Base-by-base conservation (phyloP, 176 grass and related monocot genomes). In the Eragrostis nindensis region DNA sequence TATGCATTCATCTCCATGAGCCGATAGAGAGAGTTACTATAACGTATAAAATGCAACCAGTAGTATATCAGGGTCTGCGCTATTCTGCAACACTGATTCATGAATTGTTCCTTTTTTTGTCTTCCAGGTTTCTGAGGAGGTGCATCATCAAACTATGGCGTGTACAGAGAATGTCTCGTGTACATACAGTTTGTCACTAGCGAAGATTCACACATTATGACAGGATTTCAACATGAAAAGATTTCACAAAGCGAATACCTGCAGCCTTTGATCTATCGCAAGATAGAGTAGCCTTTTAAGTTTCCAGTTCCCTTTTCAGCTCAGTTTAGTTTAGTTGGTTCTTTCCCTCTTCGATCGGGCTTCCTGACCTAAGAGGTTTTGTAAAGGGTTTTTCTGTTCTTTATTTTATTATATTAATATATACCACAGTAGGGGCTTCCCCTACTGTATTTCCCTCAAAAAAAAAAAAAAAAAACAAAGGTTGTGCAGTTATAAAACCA, bases 201-300 rank as follows among this genome's bases (percentile, higher is more conserved):
- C 73, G 38, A 70, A 75, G 25, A 74, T 26, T 47, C 21, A 89
- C 43, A 40, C 45, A 30, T 48, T 11, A 5, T 49, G 26, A 60
- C 26, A 42, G 13, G 38, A 47, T 75, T 57, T 16, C 8, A 57
- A 18, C 52, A 77, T 65, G 19, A 68, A 69, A 60, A 43, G 1
- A 40, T 9, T 30, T 32, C 18, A 84, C 81, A 75, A 38, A 87
- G 8, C 3, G 7, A 19, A 7, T 32, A 55, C 8, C 26, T 75
- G 80, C 60, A 24, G 4, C 22, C 10, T 52, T 42, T 56, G 32
- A 14, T 70, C 38, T 41, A 82, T 71, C 0, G 14, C 29, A 77
- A 86, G 12, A 60, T n/a, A n/a, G n/a, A n/a, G n/a, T n/a, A n/a
- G n/a, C n/a, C n/a, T n/a, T n/a, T n/a, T n/a, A n/a, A n/a, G n/a